A percentile compares a stretch with the other conserved stretches of the same genome.
phyloP scores from a whole-genome alignment of 2,329 filamentous ascomycete species.

The Exophiala xenobiotica region DNA sequence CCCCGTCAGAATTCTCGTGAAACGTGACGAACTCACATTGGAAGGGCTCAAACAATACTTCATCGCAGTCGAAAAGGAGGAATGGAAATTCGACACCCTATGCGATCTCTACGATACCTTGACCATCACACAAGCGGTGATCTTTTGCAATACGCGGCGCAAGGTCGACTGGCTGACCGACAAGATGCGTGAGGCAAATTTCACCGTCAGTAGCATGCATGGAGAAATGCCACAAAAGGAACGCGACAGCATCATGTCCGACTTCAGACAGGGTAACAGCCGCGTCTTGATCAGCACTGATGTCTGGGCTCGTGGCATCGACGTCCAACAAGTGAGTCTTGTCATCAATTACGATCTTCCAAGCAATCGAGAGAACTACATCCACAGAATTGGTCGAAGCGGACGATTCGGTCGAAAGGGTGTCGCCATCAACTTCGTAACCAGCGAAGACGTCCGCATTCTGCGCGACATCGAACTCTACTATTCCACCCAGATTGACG shows the following conservation, averaged over 20 bases:
- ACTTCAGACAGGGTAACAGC: slow-evolving; percentile 95
- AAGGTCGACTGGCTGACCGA: slow-evolving; percentile 99
- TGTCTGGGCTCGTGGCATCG: slow-evolving; percentile 96
- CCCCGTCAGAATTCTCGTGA: slow-evolving; percentile 91
- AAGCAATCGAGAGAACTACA: slow-evolving; percentile 99
- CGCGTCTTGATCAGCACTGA: slow-evolving; percentile 96
- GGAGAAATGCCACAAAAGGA: slow-evolving; percentile 99
- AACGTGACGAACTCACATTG: slow-evolving; percentile 96
- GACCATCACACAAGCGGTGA: slow-evolving; percentile 97
- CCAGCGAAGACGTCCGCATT: slow-evolving; percentile 95
- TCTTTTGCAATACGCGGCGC: slow-evolving; percentile 98
- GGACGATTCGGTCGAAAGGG: slow-evolving; percentile 96
- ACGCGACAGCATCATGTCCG: slow-evolving; percentile 98
- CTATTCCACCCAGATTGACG: slow-evolving; percentile 94
- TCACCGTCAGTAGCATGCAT: slow-evolving; percentile 98
- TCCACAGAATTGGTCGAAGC: slow-evolving; percentile 94
- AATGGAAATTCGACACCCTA: slow-evolving; percentile 99
- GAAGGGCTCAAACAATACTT: slow-evolving; percentile 99
- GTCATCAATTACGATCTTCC: slow-evolving; percentile 99
- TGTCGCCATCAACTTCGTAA: slow-evolving; percentile 99
- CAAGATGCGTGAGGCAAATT: slow-evolving; percentile 98
- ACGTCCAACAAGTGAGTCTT: slow-evolving; percentile 95
- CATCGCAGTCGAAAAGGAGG: slow-evolving; percentile 98
- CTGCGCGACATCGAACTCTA: slow-evolving; percentile 95
- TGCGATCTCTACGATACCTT: slow-evolving; percentile 98